Percentiles rank a stretch among this genome's conserved stretches.
Evolutionary conservation across 2,329 filamentous ascomycete species (phyloP).

Genomic region (Aureobasidium sp.): DNA sequence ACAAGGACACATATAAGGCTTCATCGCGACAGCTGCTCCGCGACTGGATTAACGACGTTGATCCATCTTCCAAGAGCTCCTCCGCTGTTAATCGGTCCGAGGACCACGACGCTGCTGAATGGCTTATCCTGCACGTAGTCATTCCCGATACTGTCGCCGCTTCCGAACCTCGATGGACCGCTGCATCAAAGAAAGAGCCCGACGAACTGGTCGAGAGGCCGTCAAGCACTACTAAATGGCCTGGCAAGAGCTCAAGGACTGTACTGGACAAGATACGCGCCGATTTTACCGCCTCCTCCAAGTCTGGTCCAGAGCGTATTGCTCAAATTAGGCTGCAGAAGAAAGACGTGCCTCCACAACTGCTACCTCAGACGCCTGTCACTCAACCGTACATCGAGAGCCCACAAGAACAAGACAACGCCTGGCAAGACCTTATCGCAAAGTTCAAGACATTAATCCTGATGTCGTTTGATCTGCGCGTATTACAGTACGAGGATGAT

Average conservation of each 20-base stretch:
- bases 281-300: slow-evolving; percentile 77
- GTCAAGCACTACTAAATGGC: slow-evolving; percentile 60
- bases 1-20: slow-evolving; percentile 87
- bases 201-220: slow-evolving; percentile 58
- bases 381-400: slow-evolving; percentile 54
- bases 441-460: slow-evolving; percentile 86
- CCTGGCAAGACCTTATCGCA: slow-evolving; percentile 73
- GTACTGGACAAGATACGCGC: slow-evolving; percentile 81
- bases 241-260: slow-evolving; percentile 66
- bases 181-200: slow-evolving; percentile 35
- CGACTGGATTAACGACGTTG: slow-evolving; percentile 83
- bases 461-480: slow-evolving; percentile 79
- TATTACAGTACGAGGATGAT: slow-evolving; percentile 93
- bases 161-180: slow-evolving; percentile 61
- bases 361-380: slow-evolving; percentile 35
- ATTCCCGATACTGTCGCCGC: slow-evolving; percentile 76
- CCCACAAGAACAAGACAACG: slow-evolving; percentile 67
- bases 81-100: slow-evolving; percentile 60
- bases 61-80: slow-evolving; percentile 48
- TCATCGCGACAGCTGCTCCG: slow-evolving; percentile 68
- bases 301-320: slow-evolving; percentile 65
- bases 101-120: slow-evolving; percentile 94
- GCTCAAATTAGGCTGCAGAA: slow-evolving; percentile 71
- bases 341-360: slow-evolving; percentile 34
- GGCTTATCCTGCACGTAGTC: slow-evolving; percentile 88